These are phyloP conservation scores for Aschersonia sp. DNA, from an alignment of 2,329 filamentous ascomycete species.

Conservation along the genomic window DNA sequence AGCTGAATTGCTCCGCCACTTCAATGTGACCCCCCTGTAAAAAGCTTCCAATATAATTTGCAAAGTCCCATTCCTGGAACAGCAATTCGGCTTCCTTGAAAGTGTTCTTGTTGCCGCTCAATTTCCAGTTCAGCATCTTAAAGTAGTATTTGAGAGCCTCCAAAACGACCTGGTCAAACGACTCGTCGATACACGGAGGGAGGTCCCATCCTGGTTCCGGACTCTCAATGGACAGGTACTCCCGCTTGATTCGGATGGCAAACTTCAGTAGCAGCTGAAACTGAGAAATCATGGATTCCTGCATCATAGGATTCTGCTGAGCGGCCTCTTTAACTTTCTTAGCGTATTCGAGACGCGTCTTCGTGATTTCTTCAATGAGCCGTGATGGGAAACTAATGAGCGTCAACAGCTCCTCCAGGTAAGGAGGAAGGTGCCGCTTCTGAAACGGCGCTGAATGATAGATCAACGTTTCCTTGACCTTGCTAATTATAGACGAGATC, in stretches of 20 bases:
- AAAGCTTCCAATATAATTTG: constrained; percentile 80
- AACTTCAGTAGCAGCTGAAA: constrained; percentile 88
- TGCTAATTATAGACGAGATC: constrained; percentile 75
- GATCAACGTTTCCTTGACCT: constrained; percentile 86
- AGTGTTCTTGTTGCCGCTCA: constrained; percentile 94
- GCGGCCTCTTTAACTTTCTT: constrained; percentile 91
- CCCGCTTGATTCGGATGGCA: constrained; percentile 82
- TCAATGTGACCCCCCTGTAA: constrained; percentile 91
- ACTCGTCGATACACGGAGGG: constrained; percentile 90
- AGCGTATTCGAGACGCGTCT: constrained; percentile 78
- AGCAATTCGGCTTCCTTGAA: constrained; percentile 98
- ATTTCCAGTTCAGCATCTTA: constrained; percentile 95
- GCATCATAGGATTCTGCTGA: constrained; percentile 83
- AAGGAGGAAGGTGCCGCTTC: constrained; percentile 81
- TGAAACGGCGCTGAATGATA: constrained; percentile 72
- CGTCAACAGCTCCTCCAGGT: constrained; percentile 90
- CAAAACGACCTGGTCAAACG: constrained; percentile 81
- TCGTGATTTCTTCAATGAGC: constrained; percentile 91
- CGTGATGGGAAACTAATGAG: constrained; percentile 95
- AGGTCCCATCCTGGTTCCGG: constrained; percentile 90
- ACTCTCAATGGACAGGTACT: constrained; percentile 70
- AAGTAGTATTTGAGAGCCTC: constrained; percentile 97
- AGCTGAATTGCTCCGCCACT: constrained; percentile 93
- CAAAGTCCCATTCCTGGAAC: constrained; percentile 96
- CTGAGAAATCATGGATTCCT: constrained; percentile 94